phyloP scores from a whole-genome alignment of 139 green algal genomes.

The Closterium sp. region DNA sequence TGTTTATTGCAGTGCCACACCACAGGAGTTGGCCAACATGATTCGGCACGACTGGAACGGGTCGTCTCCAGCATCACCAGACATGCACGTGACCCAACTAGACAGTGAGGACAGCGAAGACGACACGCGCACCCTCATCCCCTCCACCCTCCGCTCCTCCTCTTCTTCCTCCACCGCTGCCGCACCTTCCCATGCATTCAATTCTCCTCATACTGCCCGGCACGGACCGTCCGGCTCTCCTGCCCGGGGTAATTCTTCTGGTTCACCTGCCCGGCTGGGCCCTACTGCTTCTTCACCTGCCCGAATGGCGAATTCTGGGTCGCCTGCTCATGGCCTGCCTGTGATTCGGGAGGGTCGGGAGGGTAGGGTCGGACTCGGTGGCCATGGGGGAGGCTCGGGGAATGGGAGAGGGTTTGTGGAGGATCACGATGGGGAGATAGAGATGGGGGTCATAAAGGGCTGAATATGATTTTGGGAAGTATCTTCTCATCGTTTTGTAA shows the following conservation, averaged over 20 bases:
- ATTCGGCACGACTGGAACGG: constrained; percentile 5
- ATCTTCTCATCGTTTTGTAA: too few species aligned
- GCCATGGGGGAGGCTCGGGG: not conserved
- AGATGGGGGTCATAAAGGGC: not conserved
- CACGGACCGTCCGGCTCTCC: not conserved
- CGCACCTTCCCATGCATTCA: too few species aligned
- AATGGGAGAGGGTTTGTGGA: not conserved
- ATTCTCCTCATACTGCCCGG: too few species aligned
- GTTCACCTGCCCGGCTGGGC: not conserved
- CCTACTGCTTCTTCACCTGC: not conserved
- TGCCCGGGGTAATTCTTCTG: not conserved
- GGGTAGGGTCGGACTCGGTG: too few species aligned
- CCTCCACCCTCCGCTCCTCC: not conserved
- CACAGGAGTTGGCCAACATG: not conserved
- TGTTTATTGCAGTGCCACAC: not conserved
- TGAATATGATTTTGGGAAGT: not conserved
- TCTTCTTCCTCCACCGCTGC: not conserved
- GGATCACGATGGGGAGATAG: not conserved
- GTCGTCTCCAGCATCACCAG: not conserved
- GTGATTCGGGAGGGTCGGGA: not conserved
- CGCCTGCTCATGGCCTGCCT: not conserved
- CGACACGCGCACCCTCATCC: not conserved
- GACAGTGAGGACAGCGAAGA: not conserved
- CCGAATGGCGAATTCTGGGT: not conserved
- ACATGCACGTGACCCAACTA: not conserved